Evolutionary conservation across 768 basidiomycete species (phyloP), one percentile per base, ranked within the genome.

Genomic region (Podaxis carcinomalis): DNA sequence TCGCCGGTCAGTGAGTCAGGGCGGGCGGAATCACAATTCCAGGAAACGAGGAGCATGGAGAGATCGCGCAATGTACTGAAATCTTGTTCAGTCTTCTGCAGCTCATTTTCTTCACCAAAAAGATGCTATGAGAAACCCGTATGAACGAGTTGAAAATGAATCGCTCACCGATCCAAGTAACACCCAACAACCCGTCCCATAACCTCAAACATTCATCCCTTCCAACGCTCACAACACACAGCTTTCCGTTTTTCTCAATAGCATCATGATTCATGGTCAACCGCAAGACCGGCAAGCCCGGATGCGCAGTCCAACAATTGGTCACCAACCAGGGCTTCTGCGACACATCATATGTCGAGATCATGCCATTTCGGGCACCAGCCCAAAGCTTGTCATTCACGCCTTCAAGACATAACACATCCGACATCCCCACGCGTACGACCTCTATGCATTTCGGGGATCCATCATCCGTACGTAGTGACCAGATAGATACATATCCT

Each of bases 1-100:
- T 83, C 82, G 21, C 85, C 84, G 0, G 68, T 73, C 6, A 98
- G 78, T 5, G 87, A 76, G 49, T 90, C 89, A 0, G 96, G 95
- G 65, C 89, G 87, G 3, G 89, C 86, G 1, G 94, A 88, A 70
- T 95, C 95, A 56, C 92, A 84, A 70, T 98, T 99, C 94, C 94
- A 99, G 0, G 94, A 88, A 51, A 93, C 82, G 35, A 93, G 81
- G 37, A 98, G 86, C 0, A 92, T 76, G 1, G 82, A 88, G 61
- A 97, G 75, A 19, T 88, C 78, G 19, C 93, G 83, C 80, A 90
- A 95, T 2, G 81, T 81, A 74, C 90, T 92, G 73, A 89, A 98
- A 14, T 86, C 77, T 0, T 77, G 76, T 72, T 96, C 93, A 16
- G 84, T 83, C 69, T 88, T 88, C 65, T 85, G 70, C 1, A 98